Evolutionary conservation across 768 basidiomycete species (phyloP).

Genomic region (Auricularia sp.): DNA sequence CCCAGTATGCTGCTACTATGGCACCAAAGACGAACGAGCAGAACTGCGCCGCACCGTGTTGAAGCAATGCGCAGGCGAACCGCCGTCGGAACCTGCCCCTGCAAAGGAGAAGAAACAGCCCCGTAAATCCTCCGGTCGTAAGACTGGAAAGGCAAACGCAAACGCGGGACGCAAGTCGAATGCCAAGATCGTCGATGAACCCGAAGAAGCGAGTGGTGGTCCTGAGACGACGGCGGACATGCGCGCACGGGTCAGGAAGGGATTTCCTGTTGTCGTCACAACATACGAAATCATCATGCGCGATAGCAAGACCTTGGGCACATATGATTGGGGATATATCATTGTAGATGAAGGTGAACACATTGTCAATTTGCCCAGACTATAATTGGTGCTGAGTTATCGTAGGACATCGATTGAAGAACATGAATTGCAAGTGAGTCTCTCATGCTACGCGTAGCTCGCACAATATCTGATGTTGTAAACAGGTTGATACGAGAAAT

Average conservation of each 20-base stretch:
- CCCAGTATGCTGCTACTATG: slow-evolving; percentile 86
- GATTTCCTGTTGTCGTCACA: slow-evolving; percentile 40
- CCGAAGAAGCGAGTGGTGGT: neutral
- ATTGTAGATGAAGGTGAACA: slow-evolving; percentile 72
- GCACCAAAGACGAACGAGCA: slow-evolving; percentile 68
- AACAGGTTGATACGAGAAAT: slow-evolving; percentile 70
- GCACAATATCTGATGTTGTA: slow-evolving; percentile 1
- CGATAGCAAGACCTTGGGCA: slow-evolving; percentile 54
- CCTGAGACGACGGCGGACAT: neutral
- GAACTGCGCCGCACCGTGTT: slow-evolving; percentile 61
- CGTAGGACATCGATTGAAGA: slow-evolving; percentile 77
- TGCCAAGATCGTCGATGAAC: neutral
- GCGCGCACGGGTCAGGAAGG: neutral
- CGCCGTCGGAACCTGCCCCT: slow-evolving; percentile 3
- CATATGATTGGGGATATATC: slow-evolving; percentile 80
- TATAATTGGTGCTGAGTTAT: slow-evolving; percentile 13
- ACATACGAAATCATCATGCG: slow-evolving; percentile 91
- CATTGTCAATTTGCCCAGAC: neutral
- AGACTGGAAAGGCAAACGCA: slow-evolving; percentile 21
- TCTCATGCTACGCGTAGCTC: slow-evolving; percentile 7
- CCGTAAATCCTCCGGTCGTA: slow-evolving; percentile 11
- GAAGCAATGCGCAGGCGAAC: slow-evolving; percentile 18
- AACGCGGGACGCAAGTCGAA: slow-evolving; percentile 58
- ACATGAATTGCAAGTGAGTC: slow-evolving; percentile 62
- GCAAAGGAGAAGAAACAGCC: neutral